A percentile compares a stretch with the other conserved stretches of the same genome.
phyloP scores from a whole-genome alignment of 2,329 filamentous ascomycete species.

The Pseudogymnoascus sp. region DNA sequence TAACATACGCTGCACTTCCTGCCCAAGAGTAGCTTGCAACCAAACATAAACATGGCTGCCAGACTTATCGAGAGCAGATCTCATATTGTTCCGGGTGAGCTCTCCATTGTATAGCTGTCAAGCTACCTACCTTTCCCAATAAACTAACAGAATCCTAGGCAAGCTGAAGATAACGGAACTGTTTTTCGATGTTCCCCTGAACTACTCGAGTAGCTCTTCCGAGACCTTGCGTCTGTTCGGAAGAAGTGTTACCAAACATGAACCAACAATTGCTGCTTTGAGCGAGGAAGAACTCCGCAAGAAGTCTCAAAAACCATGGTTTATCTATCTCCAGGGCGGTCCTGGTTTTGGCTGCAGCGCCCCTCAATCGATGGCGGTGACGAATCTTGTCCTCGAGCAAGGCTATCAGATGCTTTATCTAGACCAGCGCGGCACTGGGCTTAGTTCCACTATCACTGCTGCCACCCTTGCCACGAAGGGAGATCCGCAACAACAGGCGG shows the following conservation, averaged over 20 bases:
- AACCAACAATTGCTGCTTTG: constrained; percentile 39
- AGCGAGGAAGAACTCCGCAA: constrained; percentile 30
- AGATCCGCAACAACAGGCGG: constrained; percentile 58
- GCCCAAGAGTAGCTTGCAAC: not conserved
- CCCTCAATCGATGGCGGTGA: constrained; percentile 66
- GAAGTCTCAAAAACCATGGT: constrained; percentile 47
- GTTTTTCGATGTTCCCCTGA: constrained; percentile 78
- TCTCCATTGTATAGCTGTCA: constrained; percentile 16
- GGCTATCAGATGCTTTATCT: constrained; percentile 81
- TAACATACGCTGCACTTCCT: not conserved
- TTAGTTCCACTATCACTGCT: constrained; percentile 72
- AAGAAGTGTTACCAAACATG: constrained; percentile 60
- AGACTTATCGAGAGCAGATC: constrained; percentile 31
- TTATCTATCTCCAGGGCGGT: constrained; percentile 77
- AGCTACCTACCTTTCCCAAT: not conserved
- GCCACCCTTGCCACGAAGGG: constrained; percentile 60
- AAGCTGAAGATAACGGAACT: constrained; percentile 71
- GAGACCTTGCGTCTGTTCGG: constrained; percentile 68
- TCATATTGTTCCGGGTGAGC: constrained; percentile 33
- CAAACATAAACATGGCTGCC: constrained; percentile 12
- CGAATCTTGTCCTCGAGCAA: constrained; percentile 62
- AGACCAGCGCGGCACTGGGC: constrained; percentile 85
- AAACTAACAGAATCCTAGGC: constrained; percentile 38
- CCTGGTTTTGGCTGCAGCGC: constrained; percentile 70
- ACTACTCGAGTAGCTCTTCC: constrained; percentile 56